Conservation (phyloP, 1,139 yeast species). For the Blastobotrys elegans region DNA sequence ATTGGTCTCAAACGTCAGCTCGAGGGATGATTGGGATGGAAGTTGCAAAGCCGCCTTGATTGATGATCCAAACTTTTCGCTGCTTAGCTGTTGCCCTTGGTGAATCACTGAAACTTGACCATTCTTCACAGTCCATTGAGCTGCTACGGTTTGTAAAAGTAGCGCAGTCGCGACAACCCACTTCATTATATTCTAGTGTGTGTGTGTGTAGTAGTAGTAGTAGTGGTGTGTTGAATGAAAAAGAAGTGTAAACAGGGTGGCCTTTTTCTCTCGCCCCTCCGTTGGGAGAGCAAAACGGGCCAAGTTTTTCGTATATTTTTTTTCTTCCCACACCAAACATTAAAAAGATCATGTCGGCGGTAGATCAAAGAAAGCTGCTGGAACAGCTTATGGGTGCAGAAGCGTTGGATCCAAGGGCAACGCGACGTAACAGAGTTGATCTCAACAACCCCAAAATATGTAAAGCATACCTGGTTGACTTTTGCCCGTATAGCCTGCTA, state of each 20-base stretch:
- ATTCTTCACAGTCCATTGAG: conserved; percentile 26
- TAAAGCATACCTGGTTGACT: conserved; percentile 74
- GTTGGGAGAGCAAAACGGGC: not conserved
- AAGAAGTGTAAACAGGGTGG: too few species aligned
- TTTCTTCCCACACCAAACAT: too few species aligned
- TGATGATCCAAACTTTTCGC: conserved; percentile 4
- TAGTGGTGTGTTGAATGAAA: too few species aligned
- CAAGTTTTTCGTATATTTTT: not conserved
- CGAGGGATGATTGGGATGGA: conserved; percentile 18
- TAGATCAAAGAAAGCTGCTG: conserved; percentile 70
- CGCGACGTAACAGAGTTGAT: conserved; percentile 27
- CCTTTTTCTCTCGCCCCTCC: too few species aligned
- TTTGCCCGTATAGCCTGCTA: conserved; percentile 85
- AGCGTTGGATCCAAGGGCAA: conserved; percentile 37
- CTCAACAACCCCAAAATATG: conserved; percentile 68
- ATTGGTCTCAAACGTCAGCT: conserved; percentile 24
- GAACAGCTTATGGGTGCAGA: conserved; percentile 77
- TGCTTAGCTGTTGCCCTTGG: conserved; percentile 10
- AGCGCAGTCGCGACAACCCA: conserved; percentile 5
- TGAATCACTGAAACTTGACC: conserved; percentile 34
- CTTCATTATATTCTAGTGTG: too few species aligned
- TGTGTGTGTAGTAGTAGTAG: too few species aligned
- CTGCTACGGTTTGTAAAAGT: conserved; percentile 20
- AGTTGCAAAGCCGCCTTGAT: conserved; percentile 10
- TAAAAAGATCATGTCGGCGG: conserved; percentile 33